Evolutionary conservation across 148 eudicot species (phyloP).

Genomic region (Dianthus caryophyllus): DNA sequence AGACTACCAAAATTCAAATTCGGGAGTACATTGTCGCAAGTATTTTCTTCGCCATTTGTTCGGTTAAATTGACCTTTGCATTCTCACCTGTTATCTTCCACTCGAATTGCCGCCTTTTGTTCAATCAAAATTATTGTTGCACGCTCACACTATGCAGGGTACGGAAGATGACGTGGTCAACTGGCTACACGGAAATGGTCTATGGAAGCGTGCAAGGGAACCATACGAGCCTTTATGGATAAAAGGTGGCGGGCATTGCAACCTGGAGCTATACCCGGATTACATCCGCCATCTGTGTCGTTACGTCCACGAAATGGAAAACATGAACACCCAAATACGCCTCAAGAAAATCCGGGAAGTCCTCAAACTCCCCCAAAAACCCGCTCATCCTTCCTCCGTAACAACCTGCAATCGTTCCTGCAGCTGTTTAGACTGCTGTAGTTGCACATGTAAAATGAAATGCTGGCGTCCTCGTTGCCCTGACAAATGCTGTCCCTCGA

Average conservation of each 20-base stretch:
- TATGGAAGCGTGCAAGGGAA: conserved; percentile 84
- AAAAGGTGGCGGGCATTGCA: conserved; percentile 99
- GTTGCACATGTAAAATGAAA: conserved; percentile 41
- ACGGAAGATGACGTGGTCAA: conserved; percentile 97
- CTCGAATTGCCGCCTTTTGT: too few species aligned
- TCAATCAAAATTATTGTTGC: background rate
- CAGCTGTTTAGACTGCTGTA: conserved; percentile 40
- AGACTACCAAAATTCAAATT: too few species aligned
- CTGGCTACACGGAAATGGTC: conserved; percentile 77
- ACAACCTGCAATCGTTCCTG: conserved; percentile 47
- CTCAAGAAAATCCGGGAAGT: conserved; percentile 60
- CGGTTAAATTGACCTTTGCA: too few species aligned
- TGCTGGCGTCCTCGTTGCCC: conserved; percentile 40
- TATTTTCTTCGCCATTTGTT: too few species aligned
- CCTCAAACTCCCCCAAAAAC: conserved; percentile 35
- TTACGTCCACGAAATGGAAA: conserved; percentile 88
- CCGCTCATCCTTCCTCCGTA: conserved; percentile 6
- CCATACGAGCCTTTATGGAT: conserved; percentile 98
- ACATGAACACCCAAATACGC: conserved; percentile 56
- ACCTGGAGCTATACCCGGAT: conserved; percentile 93
- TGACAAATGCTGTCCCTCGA: conserved; percentile 25
- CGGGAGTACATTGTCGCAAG: too few species aligned
- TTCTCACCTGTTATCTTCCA: too few species aligned
- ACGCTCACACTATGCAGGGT: conserved; percentile 45
- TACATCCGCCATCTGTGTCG: conserved; percentile 88